These are phyloP conservation scores for Paecilomyces formosus DNA, from an alignment of 2,329 filamentous ascomycete species.

Conservation along the genomic window DNA sequence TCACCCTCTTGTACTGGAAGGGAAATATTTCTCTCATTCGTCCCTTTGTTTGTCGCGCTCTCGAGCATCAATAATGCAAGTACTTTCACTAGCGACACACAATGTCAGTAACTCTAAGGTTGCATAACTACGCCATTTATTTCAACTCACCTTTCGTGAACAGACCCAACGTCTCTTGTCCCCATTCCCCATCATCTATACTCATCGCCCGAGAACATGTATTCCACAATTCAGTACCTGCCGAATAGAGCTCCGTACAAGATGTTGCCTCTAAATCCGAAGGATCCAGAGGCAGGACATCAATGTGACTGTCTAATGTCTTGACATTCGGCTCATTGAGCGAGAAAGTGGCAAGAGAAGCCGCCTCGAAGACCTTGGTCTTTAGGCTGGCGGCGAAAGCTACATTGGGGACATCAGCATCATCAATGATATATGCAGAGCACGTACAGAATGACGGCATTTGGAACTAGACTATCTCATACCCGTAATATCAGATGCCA, in stretches of 20 bases:
- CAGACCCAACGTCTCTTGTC: slow-evolving; percentile 2
- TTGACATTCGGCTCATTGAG: slow-evolving; percentile 1
- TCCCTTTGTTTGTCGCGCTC: slow-evolving; percentile 30
- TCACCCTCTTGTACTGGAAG: not conserved
- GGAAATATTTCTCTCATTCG: not conserved
- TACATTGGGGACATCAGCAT: slow-evolving; percentile 3
- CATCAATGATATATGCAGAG: not conserved
- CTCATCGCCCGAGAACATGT: slow-evolving; percentile 17
- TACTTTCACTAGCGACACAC: slow-evolving; percentile 31
- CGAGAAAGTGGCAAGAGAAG: not conserved
- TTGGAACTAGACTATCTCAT: not conserved
- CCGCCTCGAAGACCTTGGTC: slow-evolving; percentile 2
- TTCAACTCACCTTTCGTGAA: no score
- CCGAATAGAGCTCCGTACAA: slow-evolving; percentile 18
- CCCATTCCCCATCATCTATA: slow-evolving; percentile 2
- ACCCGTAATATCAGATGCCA: not conserved
- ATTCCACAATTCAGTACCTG: slow-evolving; percentile 33
- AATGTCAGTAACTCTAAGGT: no score
- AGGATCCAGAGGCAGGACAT: slow-evolving; percentile 6
- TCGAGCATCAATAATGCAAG: slow-evolving; percentile 65
- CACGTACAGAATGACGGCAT: not conserved
- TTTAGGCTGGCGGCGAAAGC: slow-evolving; percentile 17
- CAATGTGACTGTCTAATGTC: slow-evolving; percentile 12
- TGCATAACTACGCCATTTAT: no score
- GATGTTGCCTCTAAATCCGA: slow-evolving; percentile 1